These are phyloP conservation scores for Porphyrellus sp. DNA, from an alignment of 1,284 basidiomycete species.

Conservation along the genomic window DNA sequence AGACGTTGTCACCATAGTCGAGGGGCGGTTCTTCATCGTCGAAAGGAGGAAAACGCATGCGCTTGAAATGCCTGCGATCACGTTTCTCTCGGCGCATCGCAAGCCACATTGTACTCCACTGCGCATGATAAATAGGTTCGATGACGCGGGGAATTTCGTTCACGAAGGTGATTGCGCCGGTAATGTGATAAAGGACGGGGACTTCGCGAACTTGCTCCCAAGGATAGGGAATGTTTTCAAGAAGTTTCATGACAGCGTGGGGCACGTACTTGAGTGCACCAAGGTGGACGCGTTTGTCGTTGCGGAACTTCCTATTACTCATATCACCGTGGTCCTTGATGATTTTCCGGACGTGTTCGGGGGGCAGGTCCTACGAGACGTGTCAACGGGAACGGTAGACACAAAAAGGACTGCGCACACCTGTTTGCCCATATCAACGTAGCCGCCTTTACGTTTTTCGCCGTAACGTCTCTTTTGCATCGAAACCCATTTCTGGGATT, in stretches of 20 bases:
- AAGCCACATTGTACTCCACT: constrained; percentile 99
- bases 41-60: constrained; percentile 99
- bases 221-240: constrained; percentile 98
- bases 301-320: constrained; percentile 95
- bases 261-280: constrained; percentile 99
- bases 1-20: constrained; percentile 97
- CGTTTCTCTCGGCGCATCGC: constrained; percentile 99
- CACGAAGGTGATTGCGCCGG: constrained; percentile 99
- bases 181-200: constrained; percentile 95
- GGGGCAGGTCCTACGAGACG: constrained; percentile 66
- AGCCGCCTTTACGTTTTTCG: constrained; percentile 84
- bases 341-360: constrained; percentile 96
- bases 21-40: constrained; percentile 99
- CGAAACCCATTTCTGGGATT: constrained; percentile 91
- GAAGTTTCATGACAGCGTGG: constrained; percentile 97
- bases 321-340: constrained; percentile 98
- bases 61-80: constrained; percentile 98
- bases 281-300: constrained; percentile 98
- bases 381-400: constrained; percentile 4
- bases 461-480: constrained; percentile 91
- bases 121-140: constrained; percentile 97
- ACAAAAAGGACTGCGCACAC: constrained; percentile 40
- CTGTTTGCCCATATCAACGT: constrained; percentile 93
- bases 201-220: constrained; percentile 99
- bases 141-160: constrained; percentile 97